These are phyloP conservation scores for Saturnispora silvae DNA, from an alignment of 805 yeast species.

Conservation along the genomic window DNA sequence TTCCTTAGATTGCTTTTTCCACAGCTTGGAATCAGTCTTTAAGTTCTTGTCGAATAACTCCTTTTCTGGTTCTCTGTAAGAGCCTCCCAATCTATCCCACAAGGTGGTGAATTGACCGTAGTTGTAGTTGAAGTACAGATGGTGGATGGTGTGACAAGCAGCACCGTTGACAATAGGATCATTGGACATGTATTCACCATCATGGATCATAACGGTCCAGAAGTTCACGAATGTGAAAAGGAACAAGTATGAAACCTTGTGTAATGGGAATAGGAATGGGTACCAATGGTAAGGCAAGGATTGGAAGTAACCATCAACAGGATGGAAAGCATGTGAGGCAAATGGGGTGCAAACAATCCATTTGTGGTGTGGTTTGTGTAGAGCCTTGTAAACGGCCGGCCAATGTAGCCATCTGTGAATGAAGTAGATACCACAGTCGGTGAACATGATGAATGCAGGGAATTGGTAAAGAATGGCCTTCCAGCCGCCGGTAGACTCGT, in stretches of 20 bases:
- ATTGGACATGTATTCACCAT: constrained; percentile 88
- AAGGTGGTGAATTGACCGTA: constrained; percentile 97
- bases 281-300: constrained; percentile 87
- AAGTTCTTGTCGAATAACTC: constrained; percentile 61
- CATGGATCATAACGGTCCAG: constrained; percentile 99
- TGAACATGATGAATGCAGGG: constrained; percentile 77
- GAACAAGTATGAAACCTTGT: constrained; percentile 71
- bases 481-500: constrained; percentile 59
- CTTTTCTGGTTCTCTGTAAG: constrained; percentile 87
- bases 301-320: constrained; percentile 91
- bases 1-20: constrained; percentile 60
- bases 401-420: constrained; percentile 91
- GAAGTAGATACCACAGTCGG: constrained; percentile 86
- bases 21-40: constrained; percentile 47
- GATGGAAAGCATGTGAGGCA: constrained; percentile 98
- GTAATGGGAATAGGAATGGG: constrained; percentile 88
- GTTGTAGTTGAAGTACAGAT: constrained; percentile 92
- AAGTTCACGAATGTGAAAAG: constrained; percentile 87
- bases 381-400: constrained; percentile 73
- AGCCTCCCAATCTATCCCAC: constrained; percentile 94
- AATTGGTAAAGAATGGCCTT: constrained; percentile 53
- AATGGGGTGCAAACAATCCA: constrained; percentile 98
- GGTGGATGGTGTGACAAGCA: constrained; percentile 97
- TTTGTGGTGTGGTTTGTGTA: constrained; percentile 98
- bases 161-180: constrained; percentile 95